Percentiles rank a stretch among this genome's conserved stretches.
These are phyloP conservation scores for Ogataea pini DNA, from an alignment of 805 yeast genomes.

Conservation along the genomic window DNA sequence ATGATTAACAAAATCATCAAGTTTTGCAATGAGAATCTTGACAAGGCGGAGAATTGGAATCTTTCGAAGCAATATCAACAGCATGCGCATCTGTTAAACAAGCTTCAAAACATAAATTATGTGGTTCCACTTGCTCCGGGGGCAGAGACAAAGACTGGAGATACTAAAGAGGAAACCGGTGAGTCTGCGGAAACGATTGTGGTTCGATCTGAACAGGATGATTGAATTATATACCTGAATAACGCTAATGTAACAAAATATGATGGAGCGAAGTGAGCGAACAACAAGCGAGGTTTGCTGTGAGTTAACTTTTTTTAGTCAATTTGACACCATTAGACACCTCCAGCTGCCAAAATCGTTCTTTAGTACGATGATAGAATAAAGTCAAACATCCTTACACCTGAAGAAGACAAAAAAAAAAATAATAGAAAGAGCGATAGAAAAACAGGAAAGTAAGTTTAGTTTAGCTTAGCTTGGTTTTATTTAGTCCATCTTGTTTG, in stretches of 20 bases:
- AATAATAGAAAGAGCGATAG: not conserved
- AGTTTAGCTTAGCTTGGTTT: too few species aligned
- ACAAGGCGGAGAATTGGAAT: slow-evolving; percentile 83
- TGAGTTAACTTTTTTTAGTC: too few species aligned
- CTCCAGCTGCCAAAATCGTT: too few species aligned
- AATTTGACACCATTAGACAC: too few species aligned
- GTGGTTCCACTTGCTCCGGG: slow-evolving; percentile 13
- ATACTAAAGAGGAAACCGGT: slow-evolving; percentile 3
- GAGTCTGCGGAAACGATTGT: slow-evolving; percentile 5
- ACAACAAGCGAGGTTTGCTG: too few species aligned
- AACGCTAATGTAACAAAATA: not conserved
- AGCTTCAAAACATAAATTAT: slow-evolving; percentile 30
- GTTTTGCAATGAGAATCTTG: slow-evolving; percentile 82
- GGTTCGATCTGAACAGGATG: slow-evolving; percentile 4
- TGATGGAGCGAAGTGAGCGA: too few species aligned
- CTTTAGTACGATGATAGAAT: too few species aligned
- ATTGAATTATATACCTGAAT: not conserved
- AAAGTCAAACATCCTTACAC: not conserved
- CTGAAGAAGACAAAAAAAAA: not conserved
- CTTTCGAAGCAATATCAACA: slow-evolving; percentile 32
- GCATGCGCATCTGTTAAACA: slow-evolving; percentile 28
- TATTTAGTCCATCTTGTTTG: not conserved
- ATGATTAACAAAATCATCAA: slow-evolving; percentile 81
- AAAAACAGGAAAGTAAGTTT: not conserved
- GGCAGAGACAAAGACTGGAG: slow-evolving; percentile 7